Percentiles rank a stretch among this genome's conserved stretches.
Conservation (phyloP, 225 moss, liverwort and hornwort genomes). For the Asterella californica region DNA sequence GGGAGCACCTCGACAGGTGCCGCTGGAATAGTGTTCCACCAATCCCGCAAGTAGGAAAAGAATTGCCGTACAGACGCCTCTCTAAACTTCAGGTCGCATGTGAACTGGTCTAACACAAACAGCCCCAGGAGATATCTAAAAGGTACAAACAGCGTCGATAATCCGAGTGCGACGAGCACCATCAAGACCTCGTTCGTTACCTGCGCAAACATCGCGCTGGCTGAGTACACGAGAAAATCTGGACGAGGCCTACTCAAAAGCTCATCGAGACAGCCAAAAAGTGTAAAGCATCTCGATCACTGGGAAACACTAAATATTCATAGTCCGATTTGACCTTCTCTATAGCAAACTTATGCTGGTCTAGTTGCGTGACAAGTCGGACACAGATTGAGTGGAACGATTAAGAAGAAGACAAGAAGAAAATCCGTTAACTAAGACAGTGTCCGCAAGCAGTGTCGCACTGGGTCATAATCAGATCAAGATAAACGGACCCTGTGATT, state of each 20-base stretch:
- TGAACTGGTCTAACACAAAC: conserved; percentile 84
- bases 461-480: too few relatives aligned
- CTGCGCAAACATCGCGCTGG: conserved; percentile 41
- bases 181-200: conserved; percentile 77
- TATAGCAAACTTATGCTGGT: background rate
- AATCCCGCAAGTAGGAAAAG: conserved; percentile 49
- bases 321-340: background rate
- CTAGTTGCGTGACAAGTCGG: background rate
- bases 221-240: background rate
- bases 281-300: background rate
- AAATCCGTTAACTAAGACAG: background rate
- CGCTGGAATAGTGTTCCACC: conserved; percentile 89
- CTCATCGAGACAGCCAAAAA: background rate
- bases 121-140: conserved; percentile 63
- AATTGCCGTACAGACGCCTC: conserved; percentile 62
- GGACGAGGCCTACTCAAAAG: background rate
- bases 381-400: too few relatives aligned
- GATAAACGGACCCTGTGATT: too few relatives aligned
- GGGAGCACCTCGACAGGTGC: conserved; percentile 74
- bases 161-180: conserved; percentile 55
- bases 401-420: background rate
- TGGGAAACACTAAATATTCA: background rate
- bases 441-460: too few relatives aligned
- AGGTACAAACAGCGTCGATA: conserved; percentile 63
- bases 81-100: conserved; percentile 58